Percentiles rank a stretch among this genome's conserved stretches.
phyloP scores from a whole-genome alignment of 202 grass and related monocot genomes.

The Bolboschoenoplectus hybrid region DNA sequence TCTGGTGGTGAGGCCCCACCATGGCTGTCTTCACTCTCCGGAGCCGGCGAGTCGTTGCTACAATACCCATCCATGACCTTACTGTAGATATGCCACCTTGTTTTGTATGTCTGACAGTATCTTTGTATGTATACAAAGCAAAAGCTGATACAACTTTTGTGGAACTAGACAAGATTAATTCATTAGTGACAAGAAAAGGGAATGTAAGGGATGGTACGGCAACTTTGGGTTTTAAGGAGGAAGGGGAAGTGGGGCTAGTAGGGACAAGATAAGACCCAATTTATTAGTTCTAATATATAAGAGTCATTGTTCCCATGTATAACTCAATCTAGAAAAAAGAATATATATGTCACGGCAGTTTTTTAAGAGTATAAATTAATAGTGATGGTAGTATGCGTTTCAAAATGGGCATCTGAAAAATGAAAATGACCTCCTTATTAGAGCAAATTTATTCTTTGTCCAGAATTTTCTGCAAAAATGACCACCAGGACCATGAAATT shows the following conservation, averaged over 20 bases:
- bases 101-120: neutral
- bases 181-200: constrained; percentile 34
- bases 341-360: neutral
- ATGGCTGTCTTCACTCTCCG: constrained; percentile 49
- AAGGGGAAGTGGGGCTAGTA: neutral
- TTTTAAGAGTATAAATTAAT: constrained; percentile 23
- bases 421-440: neutral
- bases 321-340: constrained; percentile 38
- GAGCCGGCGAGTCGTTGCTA: constrained; percentile 48
- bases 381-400: constrained; percentile 29
- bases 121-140: neutral
- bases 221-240: constrained; percentile 35
- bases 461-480: neutral
- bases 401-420: neutral
- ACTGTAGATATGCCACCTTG: neutral
- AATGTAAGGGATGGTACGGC: constrained; percentile 35
- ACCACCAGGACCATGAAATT: neutral
- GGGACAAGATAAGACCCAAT: constrained; percentile 33
- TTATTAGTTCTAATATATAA: constrained; percentile 28
- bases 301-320: constrained; percentile 41
- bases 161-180: constrained; percentile 17
- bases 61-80: constrained; percentile 61
- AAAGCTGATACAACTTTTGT: constrained; percentile 29
- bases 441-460: neutral
- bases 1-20: neutral